Conservation (phyloP, 1,139 yeast species). For the Schwanniomyces etchellsii region DNA sequence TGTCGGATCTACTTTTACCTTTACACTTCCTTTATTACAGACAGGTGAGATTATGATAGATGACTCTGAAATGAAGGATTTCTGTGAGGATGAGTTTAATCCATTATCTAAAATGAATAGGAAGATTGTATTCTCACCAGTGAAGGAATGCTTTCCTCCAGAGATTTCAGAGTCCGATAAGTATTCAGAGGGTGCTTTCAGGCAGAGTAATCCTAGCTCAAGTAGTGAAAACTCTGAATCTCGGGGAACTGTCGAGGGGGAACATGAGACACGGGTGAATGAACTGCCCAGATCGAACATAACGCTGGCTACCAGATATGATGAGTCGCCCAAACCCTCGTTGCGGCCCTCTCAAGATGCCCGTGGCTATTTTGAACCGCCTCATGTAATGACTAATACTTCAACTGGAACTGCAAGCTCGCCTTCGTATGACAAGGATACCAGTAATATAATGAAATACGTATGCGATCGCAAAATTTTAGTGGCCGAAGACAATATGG, state of each 20-base stretch:
- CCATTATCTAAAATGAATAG: constrained; percentile 30
- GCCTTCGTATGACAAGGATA: constrained; percentile 13
- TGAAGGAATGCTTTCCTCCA: too few species aligned
- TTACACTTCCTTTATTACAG: constrained; percentile 74
- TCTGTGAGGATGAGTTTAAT: constrained; percentile 42
- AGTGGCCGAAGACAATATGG: constrained; percentile 92
- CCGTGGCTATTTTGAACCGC: constrained; percentile 29
- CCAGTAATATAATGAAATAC: constrained; percentile 19
- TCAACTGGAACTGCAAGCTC: constrained; percentile 58
- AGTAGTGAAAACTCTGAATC: background rate
- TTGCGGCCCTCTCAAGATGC: background rate
- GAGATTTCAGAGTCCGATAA: constrained; percentile 2
- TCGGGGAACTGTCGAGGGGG: background rate
- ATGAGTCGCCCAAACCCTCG: background rate
- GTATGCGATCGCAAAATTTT: constrained; percentile 49
- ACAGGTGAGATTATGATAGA: constrained; percentile 52
- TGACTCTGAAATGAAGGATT: constrained; percentile 31
- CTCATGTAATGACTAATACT: constrained; percentile 40
- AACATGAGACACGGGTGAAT: background rate
- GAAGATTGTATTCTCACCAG: constrained; percentile 29
- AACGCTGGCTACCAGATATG: background rate
- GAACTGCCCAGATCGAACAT: background rate
- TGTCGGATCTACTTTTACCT: constrained; percentile 73
- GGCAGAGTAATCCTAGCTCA: background rate
- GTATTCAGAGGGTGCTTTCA: background rate